Evolutionary conservation across 495 filamentous ascomycete genomes (phyloP), one percentile per base, ranked within the genome.

Genomic region (Letharia lupina): DNA sequence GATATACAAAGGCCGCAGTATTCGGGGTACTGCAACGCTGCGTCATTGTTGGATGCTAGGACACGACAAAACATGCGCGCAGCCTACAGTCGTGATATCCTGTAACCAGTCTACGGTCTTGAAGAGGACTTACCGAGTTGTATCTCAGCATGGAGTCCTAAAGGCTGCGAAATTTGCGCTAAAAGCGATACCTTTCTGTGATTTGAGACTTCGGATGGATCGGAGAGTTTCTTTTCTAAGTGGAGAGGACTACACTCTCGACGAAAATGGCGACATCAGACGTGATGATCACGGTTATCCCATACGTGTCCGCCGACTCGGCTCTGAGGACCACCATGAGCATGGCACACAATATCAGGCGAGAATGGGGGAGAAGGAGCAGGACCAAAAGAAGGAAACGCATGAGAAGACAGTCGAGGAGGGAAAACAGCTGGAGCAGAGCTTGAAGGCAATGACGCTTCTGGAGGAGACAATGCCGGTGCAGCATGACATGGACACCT

Each of bases 11-110:
- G 61, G 48, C 23, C 48, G n/a, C 15, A 63, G 28, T 31, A 63
- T 57, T 57, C 54, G 37, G 18, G 15, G 28, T 15, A 54, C 28
- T 28, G 18, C 47, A n/a, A 63, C 47, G 20, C 5, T 50, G 15
- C 37, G 33, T 31, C 61, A 39, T 56, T 63, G 61, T 41, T 63
- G 61, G 61, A 63, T 63, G 61, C 28, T 63, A 47, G 61, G 61
- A 37, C 37, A 47, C 23, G 47, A 47, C 8, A 63, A 15, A 37
- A 56, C 47, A 12, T 48, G n/a, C 16, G 61, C 61, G n/a, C 48
- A 63, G 9, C 61, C 61, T 54, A 63, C 61, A 23, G 61, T 56
- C 12, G 61, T 63, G 10, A 63, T 63, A 37, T 63, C 35, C 23
- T 48, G 37, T 15, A 50, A 23, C 16, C 35, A 39, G 47, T 8